Percentiles rank a stretch among this genome's conserved stretches.
phyloP scores from a whole-genome alignment of 176 grass and related monocot genomes.

The bread wheat (Triticum aestivum) region DNA sequence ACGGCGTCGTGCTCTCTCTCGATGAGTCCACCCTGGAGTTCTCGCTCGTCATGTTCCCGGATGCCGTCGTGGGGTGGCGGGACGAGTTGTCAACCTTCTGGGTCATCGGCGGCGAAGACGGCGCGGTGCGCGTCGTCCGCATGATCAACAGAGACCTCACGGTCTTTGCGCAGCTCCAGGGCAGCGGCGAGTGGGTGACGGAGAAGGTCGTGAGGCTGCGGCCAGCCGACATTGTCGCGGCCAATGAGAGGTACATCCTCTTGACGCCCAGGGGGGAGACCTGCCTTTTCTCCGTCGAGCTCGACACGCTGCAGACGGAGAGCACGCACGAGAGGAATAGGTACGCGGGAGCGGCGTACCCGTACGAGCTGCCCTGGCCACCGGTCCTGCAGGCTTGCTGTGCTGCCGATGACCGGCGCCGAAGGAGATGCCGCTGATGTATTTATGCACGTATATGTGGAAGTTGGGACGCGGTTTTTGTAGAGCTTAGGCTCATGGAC shows the following conservation, averaged over 20 bases:
- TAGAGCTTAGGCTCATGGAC: too few relatives aligned
- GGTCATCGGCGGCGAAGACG: slow-evolving; percentile 1
- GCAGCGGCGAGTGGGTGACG: neutral
- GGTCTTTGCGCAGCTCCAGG: neutral
- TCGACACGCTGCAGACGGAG: neutral
- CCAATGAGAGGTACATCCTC: neutral
- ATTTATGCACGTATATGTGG: too few relatives aligned
- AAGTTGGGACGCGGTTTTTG: too few relatives aligned
- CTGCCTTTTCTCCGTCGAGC: slow-evolving; percentile 30
- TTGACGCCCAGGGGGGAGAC: slow-evolving; percentile 16
- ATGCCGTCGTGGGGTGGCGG: neutral
- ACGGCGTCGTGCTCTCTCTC: slow-evolving; percentile 18
- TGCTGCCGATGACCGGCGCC: neutral
- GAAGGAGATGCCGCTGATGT: neutral
- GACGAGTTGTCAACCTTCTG: neutral
- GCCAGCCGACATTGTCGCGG: neutral
- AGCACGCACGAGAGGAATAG: neutral
- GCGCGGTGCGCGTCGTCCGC: neutral
- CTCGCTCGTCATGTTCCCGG: slow-evolving; percentile 15
- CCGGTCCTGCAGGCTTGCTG: slow-evolving; percentile 1
- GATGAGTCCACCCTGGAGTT: slow-evolving; percentile 16
- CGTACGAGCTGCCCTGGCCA: slow-evolving; percentile 15
- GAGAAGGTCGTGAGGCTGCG: slow-evolving; percentile 2
- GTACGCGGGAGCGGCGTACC: neutral
- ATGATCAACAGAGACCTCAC: neutral